Base-by-base conservation (phyloP, 495 filamentous ascomycete species). In the Extremus antarcticus region DNA sequence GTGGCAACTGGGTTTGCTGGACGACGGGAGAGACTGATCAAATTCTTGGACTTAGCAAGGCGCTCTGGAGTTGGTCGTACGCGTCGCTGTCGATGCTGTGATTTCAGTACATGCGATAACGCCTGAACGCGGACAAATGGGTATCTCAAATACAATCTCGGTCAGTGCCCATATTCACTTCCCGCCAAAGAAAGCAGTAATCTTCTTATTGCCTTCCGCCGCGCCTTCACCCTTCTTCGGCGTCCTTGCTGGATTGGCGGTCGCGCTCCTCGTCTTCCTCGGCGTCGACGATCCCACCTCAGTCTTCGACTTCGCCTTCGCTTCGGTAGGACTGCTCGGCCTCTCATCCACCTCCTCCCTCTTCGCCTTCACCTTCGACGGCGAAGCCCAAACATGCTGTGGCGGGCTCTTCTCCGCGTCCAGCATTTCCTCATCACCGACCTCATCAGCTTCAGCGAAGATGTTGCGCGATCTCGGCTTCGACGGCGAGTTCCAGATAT, bases 121-220 rank as follows among this genome's bases (percentile, higher is more conserved):
- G n/a, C n/a, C n/a, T n/a, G n/a, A n/a, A n/a, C n/a, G n/a, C n/a
- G n/a, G n/a, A n/a, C n/a, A n/a, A 35, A 35, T 4, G 29, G 29
- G 29, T 35, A 35, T 35, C 29, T 35, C 29, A 35, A 35, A 35
- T 7, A 4, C n/a, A n/a, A n/a, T n/a, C n/a, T n/a, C n/a, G n/a
- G n/a, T n/a, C n/a, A n/a, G n/a, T n/a, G n/a, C n/a, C n/a, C n/a
- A n/a, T n/a, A n/a, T n/a, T n/a, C n/a, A n/a, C n/a, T n/a, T n/a
- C n/a, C n/a, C n/a, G n/a, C 50, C 52, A 50, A 65, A 63, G 55
- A 65, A 65, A 25, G 20, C 54, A 20, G 61, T 63, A 29, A 65
- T 65, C 55, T 55, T 63, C 43, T 40, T 23, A 41, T 59, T 65
- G 3, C 57, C 55, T 8, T 53, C 54, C 45, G 49, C 48, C n/a